Conservation (phyloP, 805 yeast genomes). For the Naumovozyma dairenensis region DNA sequence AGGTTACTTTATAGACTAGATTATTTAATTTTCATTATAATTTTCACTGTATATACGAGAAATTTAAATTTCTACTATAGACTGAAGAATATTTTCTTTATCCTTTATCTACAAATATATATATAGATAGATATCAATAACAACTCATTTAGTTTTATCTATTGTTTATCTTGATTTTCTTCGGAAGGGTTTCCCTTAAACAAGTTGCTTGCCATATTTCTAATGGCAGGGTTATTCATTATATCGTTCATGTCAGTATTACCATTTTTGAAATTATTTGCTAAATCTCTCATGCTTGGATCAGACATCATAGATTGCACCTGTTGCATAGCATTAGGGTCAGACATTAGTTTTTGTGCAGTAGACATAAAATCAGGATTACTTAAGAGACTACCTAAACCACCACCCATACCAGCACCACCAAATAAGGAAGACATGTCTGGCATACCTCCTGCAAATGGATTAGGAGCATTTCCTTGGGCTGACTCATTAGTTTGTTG, state of each 20-base stretch:
- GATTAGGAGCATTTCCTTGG: constrained; percentile 19
- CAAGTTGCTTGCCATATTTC: constrained; percentile 60
- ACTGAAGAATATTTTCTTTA: no score
- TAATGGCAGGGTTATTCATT: constrained; percentile 74
- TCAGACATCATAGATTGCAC: constrained; percentile 64
- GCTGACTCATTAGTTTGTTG: constrained; percentile 14
- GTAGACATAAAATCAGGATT: constrained; percentile 90
- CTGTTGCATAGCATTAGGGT: constrained; percentile 66
- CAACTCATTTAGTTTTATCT: no score
- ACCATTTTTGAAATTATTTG: constrained; percentile 62
- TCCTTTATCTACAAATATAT: no score
- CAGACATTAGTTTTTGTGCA: constrained; percentile 79
- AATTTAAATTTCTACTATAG: no score
- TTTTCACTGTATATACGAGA: no score
- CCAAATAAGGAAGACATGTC: constrained; percentile 67
- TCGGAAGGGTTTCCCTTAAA: no score
- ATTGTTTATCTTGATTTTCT: no score
- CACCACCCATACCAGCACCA: constrained; percentile 49
- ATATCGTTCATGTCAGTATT: constrained; percentile 56
- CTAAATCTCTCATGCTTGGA: constrained; percentile 79
- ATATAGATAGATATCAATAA: no score
- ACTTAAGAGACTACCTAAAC: constrained; percentile 62
- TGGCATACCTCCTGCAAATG: constrained; percentile 51
- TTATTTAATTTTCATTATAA: no score
- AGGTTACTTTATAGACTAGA: no score